A percentile compares a stretch with the other conserved stretches of the same genome.
Conservation (phyloP, 352 stramenopile genomes). For the Albugo candida region DNA sequence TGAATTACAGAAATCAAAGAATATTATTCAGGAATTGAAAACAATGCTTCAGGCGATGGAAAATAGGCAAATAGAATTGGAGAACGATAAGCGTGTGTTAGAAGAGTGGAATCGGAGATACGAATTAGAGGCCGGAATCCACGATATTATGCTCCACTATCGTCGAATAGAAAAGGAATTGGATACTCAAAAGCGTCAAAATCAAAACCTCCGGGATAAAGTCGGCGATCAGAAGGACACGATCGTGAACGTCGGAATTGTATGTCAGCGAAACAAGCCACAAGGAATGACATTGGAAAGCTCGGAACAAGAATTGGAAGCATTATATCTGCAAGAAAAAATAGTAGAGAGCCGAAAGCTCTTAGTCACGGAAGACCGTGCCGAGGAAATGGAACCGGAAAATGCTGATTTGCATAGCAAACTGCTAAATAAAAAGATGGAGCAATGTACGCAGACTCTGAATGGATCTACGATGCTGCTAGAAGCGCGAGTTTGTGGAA, state of each 20-base stretch:
- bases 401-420: neutral
- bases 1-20: neutral
- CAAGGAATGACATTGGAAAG: constrained; percentile 26
- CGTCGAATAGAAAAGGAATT: constrained; percentile 51
- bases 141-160: constrained; percentile 54
- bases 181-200: constrained; percentile 31
- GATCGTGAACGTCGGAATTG: constrained; percentile 24
- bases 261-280: constrained; percentile 37
- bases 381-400: constrained; percentile 2
- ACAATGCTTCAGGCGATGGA: constrained; percentile 23
- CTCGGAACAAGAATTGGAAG: constrained; percentile 30
- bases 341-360: constrained; percentile 42
- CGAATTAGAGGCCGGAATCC: constrained; percentile 32
- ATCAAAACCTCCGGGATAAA: constrained; percentile 30
- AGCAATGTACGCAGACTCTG: neutral
- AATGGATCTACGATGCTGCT: neutral
- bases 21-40: neutral
- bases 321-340: constrained; percentile 37
- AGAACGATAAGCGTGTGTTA: constrained; percentile 32
- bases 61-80: constrained; percentile 25
- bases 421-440: neutral
- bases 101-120: constrained; percentile 51
- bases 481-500: neutral
- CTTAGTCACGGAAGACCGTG: constrained; percentile 1
- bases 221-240: constrained; percentile 43